A percentile compares a stretch with the other conserved stretches of the same genome.
Conservation (phyloP, 2,329 filamentous ascomycete species). For the Phaeomoniella chlamydospora region DNA sequence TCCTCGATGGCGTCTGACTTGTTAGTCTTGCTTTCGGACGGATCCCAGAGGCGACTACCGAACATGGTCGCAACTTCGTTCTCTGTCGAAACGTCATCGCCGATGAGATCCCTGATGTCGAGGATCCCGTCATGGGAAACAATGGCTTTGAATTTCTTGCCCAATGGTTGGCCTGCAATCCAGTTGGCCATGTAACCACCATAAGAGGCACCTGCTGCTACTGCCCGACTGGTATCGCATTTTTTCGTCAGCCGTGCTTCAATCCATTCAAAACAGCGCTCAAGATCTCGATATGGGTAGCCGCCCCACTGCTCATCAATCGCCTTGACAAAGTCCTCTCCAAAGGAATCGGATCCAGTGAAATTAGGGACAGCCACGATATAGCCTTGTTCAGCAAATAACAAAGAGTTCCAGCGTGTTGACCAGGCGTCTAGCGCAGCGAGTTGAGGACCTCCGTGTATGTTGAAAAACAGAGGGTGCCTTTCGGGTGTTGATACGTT, state of each 20-base stretch:
- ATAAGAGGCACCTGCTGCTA: conserved; percentile 39
- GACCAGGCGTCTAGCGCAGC: conserved; percentile 65
- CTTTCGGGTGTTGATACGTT: conserved; percentile 46
- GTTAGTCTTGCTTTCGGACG: conserved; percentile 32
- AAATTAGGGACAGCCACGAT: conserved; percentile 71
- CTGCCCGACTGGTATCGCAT: conserved; percentile 33
- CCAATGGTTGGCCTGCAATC: conserved; percentile 40
- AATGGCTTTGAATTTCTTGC: conserved; percentile 40
- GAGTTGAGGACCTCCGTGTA: conserved; percentile 72
- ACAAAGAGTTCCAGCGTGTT: conserved; percentile 72
- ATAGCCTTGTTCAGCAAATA: conserved; percentile 80
- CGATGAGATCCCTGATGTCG: not conserved
- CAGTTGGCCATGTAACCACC: conserved; percentile 50
- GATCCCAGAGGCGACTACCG: conserved; percentile 22
- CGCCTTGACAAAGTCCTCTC: conserved; percentile 60
- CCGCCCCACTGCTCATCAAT: conserved; percentile 77
- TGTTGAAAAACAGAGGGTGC: conserved; percentile 65
- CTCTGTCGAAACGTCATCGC: not conserved
- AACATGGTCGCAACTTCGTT: conserved; percentile 11
- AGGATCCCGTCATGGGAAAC: conserved; percentile 39
- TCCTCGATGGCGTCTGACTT: not conserved
- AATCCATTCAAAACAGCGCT: not conserved
- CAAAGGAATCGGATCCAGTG: conserved; percentile 71
- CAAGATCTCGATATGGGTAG: conserved; percentile 68
- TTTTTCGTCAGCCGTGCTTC: not conserved